Base-by-base conservation (phyloP, 257 asterid species). In the Dorcoceras hygrometricum region DNA sequence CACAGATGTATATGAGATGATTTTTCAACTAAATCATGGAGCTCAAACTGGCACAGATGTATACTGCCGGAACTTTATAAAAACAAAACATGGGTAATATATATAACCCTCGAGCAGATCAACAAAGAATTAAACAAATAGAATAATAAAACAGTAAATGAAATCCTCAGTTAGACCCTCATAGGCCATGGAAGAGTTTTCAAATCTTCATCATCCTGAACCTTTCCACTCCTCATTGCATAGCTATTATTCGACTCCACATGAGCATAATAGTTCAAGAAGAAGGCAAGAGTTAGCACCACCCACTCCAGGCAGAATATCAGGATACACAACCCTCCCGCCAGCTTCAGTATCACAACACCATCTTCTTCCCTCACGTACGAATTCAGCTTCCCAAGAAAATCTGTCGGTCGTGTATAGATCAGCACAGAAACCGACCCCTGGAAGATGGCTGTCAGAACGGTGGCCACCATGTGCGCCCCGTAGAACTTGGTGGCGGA, bases 131-230 rank as follows among this genome's bases (percentile, higher is more conserved):
- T 18, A 1, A 54, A 55, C 55, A 50, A 8, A 32, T 32, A 53
- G 7, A 53, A 3, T 6, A 11, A 1, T n/a, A n/a, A 16, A 59
- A 14, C 69, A n/a, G 51, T 43, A 43, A 1, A 39, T 39, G 0
- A 39, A 39, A 39, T 39, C 20, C 31, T 8, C 19, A 19, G 12
- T 70, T 70, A 84, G 51, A 91, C 96, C 81, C 81, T 91, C 43
- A 80, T 81, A 22, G 96, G 98, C 95, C 91, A 89, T 26, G 98
- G 96, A 95, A 85, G 87, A 53, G 73, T 83, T 86, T 91, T 91
- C 81, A 89, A 59, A 72, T 91, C 95, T 48, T 85, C 95, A 2
- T 87, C 95, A 69, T 81, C 87, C 56, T 78, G 86, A 51, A 87
- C 91, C 66, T 89, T 91, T 24, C 83, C 87, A 70, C 84, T 79